A percentile compares a stretch with the other conserved stretches of the same genome.
Evolutionary conservation across 495 filamentous ascomycete species (phyloP).

Genomic region (Neurospora intermedia): DNA sequence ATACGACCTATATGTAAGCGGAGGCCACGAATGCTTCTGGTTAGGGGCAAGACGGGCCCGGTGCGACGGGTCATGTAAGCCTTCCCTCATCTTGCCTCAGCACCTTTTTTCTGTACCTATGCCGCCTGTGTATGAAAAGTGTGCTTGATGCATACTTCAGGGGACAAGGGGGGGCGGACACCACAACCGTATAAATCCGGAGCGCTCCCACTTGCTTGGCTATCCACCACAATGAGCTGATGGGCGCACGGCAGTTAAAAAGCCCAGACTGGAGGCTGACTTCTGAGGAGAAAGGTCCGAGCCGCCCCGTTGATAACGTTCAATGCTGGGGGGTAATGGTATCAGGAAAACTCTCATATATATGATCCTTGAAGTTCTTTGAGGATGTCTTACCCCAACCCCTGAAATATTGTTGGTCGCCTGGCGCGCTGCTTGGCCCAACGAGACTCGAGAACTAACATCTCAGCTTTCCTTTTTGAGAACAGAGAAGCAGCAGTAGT

Average conservation of each 20-base stretch:
- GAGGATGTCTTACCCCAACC: neutral
- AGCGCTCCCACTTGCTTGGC: neutral
- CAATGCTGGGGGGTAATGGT: neutral
- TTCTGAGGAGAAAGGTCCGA: neutral
- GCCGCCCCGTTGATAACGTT: neutral
- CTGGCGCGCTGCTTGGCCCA: neutral
- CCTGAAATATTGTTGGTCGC: neutral
- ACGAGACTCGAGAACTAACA: neutral
- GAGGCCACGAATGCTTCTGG: neutral
- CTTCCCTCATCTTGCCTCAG: neutral
- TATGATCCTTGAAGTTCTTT: neutral
- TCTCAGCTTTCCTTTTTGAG: neutral
- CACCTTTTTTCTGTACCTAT: neutral
- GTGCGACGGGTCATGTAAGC: neutral
- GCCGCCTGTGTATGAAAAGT: neutral
- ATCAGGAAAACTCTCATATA: neutral
- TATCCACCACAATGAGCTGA: neutral
- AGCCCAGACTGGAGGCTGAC: neutral
- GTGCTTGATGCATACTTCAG: neutral
- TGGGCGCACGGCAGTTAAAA: neutral
- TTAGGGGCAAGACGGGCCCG: neutral
- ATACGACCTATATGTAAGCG: neutral
- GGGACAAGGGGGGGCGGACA: neutral
- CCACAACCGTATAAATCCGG: neutral
- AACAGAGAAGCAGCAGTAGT: neutral